Base-by-base conservation (phyloP, 2,329 filamentous ascomycete species). In the Talaromyces sp. region DNA sequence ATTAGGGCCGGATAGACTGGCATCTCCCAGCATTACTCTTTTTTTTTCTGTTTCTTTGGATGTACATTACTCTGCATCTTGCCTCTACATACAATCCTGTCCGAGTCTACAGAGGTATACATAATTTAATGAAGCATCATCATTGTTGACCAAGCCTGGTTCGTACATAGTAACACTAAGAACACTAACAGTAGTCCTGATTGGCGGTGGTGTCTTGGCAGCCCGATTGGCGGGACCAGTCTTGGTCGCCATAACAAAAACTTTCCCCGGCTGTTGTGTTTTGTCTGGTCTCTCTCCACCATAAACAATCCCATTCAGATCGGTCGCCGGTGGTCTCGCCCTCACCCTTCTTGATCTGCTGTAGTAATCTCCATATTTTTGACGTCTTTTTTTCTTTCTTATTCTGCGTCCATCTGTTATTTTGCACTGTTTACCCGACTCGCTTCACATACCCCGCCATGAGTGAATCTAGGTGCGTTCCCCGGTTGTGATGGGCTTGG, bases 391-490 rank as follows among this genome's bases (percentile, higher is more conserved):
- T 16, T 36, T 36, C 16, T 36, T 36, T 36, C 5, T 6, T 36
- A 36, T 36, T 36, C 16, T 36, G 34, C 16, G 34, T 36, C 34
- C 14, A 23, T 18, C 42, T 16, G 5, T 18, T 36, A 12, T n/a
- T 42, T 47, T 47, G 2, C 9, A 47, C 16, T 56, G 12, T 53
- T 31, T 30, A 33, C 47, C 30, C 47, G 23, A 33, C 31, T 33
- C 55, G 47, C 42, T 61, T 42, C 59, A 58, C 63, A 59, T 73
- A 72, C 73, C 72, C 74, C 77, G 80, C 76, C 69, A 88, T 88
- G 85, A 83, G 85, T 76, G 85, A 87, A 81, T 88, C 85, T 72
- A 85, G 85, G 85, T 87, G 77, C 64, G 75, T 60, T 18, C n/a
- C 34, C 28, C 53, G 31, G 53, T 31, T 23, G 34, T 8, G 10